Evolutionary conservation across 1,284 basidiomycete genomes (phyloP).

Genomic region (Tilletia caries): DNA sequence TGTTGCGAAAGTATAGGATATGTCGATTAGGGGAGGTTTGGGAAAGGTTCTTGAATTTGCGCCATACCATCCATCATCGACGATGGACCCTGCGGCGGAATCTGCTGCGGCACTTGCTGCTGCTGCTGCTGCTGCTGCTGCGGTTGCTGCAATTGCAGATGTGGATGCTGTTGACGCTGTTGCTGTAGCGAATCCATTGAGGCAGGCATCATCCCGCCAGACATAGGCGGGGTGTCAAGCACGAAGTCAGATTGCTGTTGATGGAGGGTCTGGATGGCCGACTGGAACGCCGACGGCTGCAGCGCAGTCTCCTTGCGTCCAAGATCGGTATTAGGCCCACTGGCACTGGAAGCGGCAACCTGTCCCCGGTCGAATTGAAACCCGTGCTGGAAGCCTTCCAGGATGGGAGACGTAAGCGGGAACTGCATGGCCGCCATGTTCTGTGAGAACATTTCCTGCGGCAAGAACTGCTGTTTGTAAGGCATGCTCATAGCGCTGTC

Average conservation of each 20-base stretch:
- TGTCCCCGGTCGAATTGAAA: not conserved
- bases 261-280: not conserved
- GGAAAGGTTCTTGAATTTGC: no score
- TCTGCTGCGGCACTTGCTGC: not conserved
- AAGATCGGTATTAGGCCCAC: not conserved
- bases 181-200: not conserved
- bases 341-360: not conserved
- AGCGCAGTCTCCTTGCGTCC: not conserved
- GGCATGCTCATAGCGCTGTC: conserved; percentile 3
- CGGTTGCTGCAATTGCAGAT: not conserved
- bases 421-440: conserved; percentile 1
- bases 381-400: not conserved
- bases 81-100: not conserved
- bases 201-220: not conserved
- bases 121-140: not conserved
- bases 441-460: not conserved
- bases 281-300: not conserved
- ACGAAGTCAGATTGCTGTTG: not conserved
- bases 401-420: not conserved
- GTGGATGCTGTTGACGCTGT: not conserved
- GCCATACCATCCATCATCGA: not conserved
- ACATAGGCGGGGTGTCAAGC: not conserved
- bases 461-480: not conserved
- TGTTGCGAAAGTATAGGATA: no score
- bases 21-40: no score